phyloP scores from a whole-genome alignment of 164 flowering plant species.

The Amborella trichopoda region DNA sequence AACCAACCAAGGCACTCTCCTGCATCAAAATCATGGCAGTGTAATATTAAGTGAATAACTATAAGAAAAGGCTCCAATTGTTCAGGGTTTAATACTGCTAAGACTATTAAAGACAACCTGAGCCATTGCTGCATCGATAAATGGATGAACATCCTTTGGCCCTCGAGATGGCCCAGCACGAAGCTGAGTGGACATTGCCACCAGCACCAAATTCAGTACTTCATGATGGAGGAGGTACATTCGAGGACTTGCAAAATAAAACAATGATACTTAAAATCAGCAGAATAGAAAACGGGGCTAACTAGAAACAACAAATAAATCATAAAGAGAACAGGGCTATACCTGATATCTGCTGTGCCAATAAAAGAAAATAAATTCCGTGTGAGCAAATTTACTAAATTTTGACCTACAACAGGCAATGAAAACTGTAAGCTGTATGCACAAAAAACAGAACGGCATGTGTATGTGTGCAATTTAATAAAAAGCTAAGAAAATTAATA shows the following conservation, averaged over 20 bases:
- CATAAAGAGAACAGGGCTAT: slow-evolving; percentile 10
- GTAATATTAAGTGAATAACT: no score
- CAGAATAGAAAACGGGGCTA: not conserved
- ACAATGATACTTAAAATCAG: slow-evolving; percentile 14
- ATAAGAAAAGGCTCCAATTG: no score
- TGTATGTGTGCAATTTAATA: no score
- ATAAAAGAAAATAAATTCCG: slow-evolving; percentile 60
- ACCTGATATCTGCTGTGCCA: slow-evolving; percentile 72
- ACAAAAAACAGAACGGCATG: no score
- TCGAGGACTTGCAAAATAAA: slow-evolving; percentile 31
- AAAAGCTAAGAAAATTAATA: no score
- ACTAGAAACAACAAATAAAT: slow-evolving; percentile 1
- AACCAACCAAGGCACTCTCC: slow-evolving; percentile 58
- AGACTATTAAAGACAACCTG: slow-evolving; percentile 38
- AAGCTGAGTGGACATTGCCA: slow-evolving; percentile 94
- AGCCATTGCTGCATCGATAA: slow-evolving; percentile 75
- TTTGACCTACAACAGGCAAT: slow-evolving; percentile 53
- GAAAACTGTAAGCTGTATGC: no score
- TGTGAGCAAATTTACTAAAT: slow-evolving; percentile 47
- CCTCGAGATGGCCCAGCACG: slow-evolving; percentile 82
- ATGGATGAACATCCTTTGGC: slow-evolving; percentile 75
- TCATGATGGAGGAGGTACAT: slow-evolving; percentile 76
- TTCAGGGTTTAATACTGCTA: no score
- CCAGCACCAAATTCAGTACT: slow-evolving; percentile 77
- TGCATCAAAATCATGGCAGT: slow-evolving; percentile 32